These are phyloP conservation scores for Radiomyces spectabilis DNA, from an alignment of 192 early-diverging fungal species.

Conservation along the genomic window DNA sequence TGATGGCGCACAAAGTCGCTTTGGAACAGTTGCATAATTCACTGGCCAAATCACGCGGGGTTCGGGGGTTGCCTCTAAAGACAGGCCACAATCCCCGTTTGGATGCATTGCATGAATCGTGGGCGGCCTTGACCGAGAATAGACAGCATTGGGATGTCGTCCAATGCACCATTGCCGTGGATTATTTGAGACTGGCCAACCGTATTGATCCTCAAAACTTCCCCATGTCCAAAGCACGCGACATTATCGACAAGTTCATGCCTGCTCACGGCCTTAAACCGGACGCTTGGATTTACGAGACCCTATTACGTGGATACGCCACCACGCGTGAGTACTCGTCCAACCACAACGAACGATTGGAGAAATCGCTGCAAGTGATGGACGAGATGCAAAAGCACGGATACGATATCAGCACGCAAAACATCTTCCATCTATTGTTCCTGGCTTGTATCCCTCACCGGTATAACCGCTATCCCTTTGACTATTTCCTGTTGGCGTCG, in stretches of 20 bases:
- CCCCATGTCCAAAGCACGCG: constrained; percentile 17
- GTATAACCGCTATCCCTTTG: constrained; percentile 9
- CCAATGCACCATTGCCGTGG: constrained; percentile 15
- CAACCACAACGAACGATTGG: constrained; percentile 13
- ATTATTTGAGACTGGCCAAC: constrained; percentile 21
- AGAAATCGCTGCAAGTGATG: constrained; percentile 16
- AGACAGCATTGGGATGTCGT: constrained; percentile 6
- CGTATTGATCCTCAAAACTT: constrained; percentile 14
- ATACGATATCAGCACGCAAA: constrained; percentile 6
- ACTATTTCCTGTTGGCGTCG: constrained; percentile 12
- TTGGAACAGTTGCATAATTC: neutral
- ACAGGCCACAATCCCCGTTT: neutral
- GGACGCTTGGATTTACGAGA: constrained; percentile 8
- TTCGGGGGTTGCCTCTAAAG: constrained; percentile 5
- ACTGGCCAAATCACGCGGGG: neutral
- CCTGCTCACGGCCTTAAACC: constrained; percentile 13
- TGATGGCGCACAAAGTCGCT: constrained; percentile 10
- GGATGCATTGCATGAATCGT: constrained; percentile 6
- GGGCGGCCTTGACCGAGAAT: constrained; percentile 4
- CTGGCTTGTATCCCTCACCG: constrained; percentile 25
- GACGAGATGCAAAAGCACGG: constrained; percentile 15
- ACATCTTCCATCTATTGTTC: constrained; percentile 22
- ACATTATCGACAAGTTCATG: constrained; percentile 18
- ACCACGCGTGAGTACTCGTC: constrained; percentile 12
- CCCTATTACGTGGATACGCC: constrained; percentile 20